Evolutionary conservation across 441 rosid species (phyloP).

Genomic region (Erysimum cheiri): DNA sequence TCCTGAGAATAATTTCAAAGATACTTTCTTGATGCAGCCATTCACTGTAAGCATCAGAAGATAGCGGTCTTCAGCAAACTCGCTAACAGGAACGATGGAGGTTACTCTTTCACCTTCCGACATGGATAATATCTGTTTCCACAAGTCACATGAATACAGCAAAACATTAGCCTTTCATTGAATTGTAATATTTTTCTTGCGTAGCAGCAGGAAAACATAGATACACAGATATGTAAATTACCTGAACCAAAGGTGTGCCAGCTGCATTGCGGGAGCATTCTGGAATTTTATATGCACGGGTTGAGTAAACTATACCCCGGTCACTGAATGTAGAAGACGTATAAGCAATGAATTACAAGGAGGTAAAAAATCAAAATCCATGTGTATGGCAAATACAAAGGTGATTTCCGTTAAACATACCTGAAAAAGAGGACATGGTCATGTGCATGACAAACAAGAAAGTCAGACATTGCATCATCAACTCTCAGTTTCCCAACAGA

Average conservation of each 20-base stretch:
- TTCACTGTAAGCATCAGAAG: slow-evolving; percentile 92
- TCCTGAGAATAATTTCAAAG: slow-evolving; percentile 79
- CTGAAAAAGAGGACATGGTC: slow-evolving; percentile 94
- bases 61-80: slow-evolving; percentile 80
- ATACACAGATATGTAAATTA: slow-evolving; percentile 41
- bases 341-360: slow-evolving; percentile 15
- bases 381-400: slow-evolving; percentile 1
- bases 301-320: slow-evolving; percentile 88
- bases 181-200: slow-evolving; percentile 18
- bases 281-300: slow-evolving; percentile 97
- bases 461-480: slow-evolving; percentile 94
- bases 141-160: slow-evolving; percentile 33
- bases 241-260: slow-evolving; percentile 95
- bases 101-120: slow-evolving; percentile 95
- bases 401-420: slow-evolving; percentile 44
- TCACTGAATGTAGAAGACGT: slow-evolving; percentile 60
- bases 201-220: slow-evolving; percentile 26
- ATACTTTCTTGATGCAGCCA: slow-evolving; percentile 96
- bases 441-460: slow-evolving; percentile 89
- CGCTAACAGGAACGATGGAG: slow-evolving; percentile 88
- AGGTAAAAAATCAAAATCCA: slow-evolving; percentile 2
- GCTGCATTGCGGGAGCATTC: slow-evolving; percentile 91
- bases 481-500: slow-evolving; percentile 92
- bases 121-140: slow-evolving; percentile 77
- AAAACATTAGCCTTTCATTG: slow-evolving; percentile 27